These are phyloP conservation scores for Aristolochia californica DNA, from an alignment of 164 flowering plant species.

Conservation along the genomic window DNA sequence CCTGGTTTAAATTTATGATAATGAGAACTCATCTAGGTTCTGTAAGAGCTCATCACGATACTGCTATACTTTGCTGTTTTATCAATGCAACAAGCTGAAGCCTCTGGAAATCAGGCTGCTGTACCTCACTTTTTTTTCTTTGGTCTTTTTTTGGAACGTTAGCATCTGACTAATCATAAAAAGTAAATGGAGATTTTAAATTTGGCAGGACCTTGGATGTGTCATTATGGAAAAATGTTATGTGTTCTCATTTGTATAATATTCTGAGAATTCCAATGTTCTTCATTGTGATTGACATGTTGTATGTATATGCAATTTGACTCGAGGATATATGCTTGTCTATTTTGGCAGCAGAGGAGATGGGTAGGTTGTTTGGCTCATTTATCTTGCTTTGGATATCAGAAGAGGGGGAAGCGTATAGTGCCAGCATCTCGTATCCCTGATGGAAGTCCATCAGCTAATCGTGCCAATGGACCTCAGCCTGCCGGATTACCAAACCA, in stretches of 20 bases:
- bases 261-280: background rate
- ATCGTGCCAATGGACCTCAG: conserved; percentile 65
- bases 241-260: background rate
- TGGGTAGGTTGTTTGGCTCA: conserved; percentile 79
- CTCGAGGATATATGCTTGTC: conserved; percentile 1
- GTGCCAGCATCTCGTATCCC: conserved; percentile 84
- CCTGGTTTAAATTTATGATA: too few relatives aligned
- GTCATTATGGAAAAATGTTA: too few relatives aligned
- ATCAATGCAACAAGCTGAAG: too few relatives aligned
- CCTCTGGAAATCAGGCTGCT: too few relatives aligned
- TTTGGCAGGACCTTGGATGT: too few relatives aligned
- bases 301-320: background rate
- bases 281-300: background rate
- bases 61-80: too few relatives aligned
- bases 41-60: too few relatives aligned
- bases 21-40: too few relatives aligned
- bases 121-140: too few relatives aligned
- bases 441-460: conserved; percentile 47
- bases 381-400: conserved; percentile 61
- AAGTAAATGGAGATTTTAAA: too few relatives aligned
- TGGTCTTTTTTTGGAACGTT: too few relatives aligned
- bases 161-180: too few relatives aligned
- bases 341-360: conserved; percentile 52
- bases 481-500: conserved; percentile 42
- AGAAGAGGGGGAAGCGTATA: conserved; percentile 79